Evolutionary conservation across 2,329 filamentous ascomycete species (phyloP).

Genomic region (Arthrocladium fulminans): DNA sequence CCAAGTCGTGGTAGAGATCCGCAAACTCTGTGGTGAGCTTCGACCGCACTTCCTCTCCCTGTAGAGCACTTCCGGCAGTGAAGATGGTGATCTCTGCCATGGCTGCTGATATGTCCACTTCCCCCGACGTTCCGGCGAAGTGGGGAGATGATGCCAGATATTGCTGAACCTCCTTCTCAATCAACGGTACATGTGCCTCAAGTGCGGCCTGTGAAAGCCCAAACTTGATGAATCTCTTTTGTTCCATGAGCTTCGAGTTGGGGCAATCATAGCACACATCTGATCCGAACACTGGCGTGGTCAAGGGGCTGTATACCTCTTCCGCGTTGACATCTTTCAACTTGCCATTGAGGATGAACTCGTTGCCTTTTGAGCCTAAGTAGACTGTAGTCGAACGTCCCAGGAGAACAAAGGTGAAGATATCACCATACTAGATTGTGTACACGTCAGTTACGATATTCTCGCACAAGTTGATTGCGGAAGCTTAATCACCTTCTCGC

Average conservation of each 20-base stretch:
- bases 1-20: constrained; percentile 68
- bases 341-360: constrained; percentile 90
- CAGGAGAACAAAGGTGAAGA: constrained; percentile 82
- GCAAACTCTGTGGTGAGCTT: constrained; percentile 65
- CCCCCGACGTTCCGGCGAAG: constrained; percentile 54
- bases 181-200: constrained; percentile 66
- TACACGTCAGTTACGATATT: neutral
- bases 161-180: constrained; percentile 61
- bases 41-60: constrained; percentile 65
- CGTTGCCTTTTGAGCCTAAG: constrained; percentile 72
- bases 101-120: constrained; percentile 53
- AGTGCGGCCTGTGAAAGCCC: constrained; percentile 53
- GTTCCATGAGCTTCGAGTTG: constrained; percentile 87
- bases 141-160: constrained; percentile 45
- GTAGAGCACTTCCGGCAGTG: constrained; percentile 65
- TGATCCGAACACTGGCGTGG: constrained; percentile 64
- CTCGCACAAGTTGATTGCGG: neutral
- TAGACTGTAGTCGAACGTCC: constrained; percentile 83
- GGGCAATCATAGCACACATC: constrained; percentile 79
- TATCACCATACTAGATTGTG: constrained; percentile 62
- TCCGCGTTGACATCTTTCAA: constrained; percentile 83
- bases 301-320: constrained; percentile 74
- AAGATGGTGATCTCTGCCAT: constrained; percentile 74
- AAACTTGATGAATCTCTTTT: constrained; percentile 73
- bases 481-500: constrained; percentile 41